phyloP scores from a whole-genome alignment of 2,329 filamentous ascomycete species.

The Talaromyces sp. region DNA sequence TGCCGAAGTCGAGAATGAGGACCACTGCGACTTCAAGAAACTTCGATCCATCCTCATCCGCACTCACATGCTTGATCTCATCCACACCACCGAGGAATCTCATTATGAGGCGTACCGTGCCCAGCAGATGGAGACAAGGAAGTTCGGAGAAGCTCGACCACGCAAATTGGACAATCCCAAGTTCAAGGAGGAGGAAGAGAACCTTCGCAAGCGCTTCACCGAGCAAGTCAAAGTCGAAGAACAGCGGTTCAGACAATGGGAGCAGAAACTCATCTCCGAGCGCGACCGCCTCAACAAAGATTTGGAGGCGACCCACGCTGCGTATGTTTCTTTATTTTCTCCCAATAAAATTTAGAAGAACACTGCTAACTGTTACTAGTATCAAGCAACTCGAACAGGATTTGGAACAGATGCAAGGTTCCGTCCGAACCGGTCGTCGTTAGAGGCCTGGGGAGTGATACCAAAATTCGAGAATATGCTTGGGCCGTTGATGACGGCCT shows the following conservation, averaged over 20 bases:
- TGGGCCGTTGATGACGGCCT: slow-evolving; percentile 6
- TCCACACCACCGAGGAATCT: slow-evolving; percentile 98
- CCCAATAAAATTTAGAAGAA: neutral
- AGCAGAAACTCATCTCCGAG: slow-evolving; percentile 99
- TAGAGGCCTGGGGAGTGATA: slow-evolving; percentile 44
- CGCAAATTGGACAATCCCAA: slow-evolving; percentile 99
- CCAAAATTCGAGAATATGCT: slow-evolving; percentile 11
- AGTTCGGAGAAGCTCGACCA: slow-evolving; percentile 95
- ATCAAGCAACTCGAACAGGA: slow-evolving; percentile 66
- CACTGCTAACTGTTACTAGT: slow-evolving; percentile 31
- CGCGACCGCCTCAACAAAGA: slow-evolving; percentile 99
- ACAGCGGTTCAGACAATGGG: slow-evolving; percentile 98
- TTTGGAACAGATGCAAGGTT: slow-evolving; percentile 88
- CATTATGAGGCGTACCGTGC: slow-evolving; percentile 99
- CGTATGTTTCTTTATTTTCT: slow-evolving; percentile 35
- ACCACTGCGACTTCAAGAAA: slow-evolving; percentile 99
- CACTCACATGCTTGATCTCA: slow-evolving; percentile 98
- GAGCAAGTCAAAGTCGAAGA: slow-evolving; percentile 99
- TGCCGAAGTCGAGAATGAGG: slow-evolving; percentile 98
- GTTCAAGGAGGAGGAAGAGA: slow-evolving; percentile 99
- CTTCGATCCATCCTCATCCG: slow-evolving; percentile 97
- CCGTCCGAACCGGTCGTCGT: slow-evolving; percentile 86
- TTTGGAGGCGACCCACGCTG: slow-evolving; percentile 92
- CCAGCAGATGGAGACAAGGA: slow-evolving; percentile 99
- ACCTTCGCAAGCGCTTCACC: slow-evolving; percentile 95